A percentile compares a stretch with the other conserved stretches of the same genome.
Evolutionary conservation across 179 eudicot genomes (phyloP).

Genomic region (Corrigiola litoralis): DNA sequence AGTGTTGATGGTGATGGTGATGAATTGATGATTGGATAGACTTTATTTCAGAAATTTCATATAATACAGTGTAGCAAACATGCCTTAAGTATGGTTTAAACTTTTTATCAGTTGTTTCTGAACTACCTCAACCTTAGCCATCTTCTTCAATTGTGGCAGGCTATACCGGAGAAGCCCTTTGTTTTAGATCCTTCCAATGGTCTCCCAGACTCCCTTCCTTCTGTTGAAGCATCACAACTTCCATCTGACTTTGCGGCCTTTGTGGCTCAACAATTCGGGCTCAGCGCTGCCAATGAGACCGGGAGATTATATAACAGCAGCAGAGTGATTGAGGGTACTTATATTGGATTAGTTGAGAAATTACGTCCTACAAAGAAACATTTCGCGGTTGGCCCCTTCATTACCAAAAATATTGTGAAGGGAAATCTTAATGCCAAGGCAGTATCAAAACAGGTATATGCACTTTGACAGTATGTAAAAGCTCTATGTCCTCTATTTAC

Average conservation of each 20-base stretch:
- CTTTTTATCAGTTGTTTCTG: too few species aligned
- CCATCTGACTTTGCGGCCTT: background rate
- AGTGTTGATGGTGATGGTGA: too few species aligned
- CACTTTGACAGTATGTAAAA: too few species aligned
- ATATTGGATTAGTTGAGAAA: constrained; percentile 12
- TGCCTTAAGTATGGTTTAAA: too few species aligned
- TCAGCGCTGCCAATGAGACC: background rate
- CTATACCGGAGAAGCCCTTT: constrained; percentile 7
- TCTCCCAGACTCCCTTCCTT: constrained; percentile 2
- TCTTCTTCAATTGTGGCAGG: background rate
- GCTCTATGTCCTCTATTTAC: too few species aligned
- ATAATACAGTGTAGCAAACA: too few species aligned
- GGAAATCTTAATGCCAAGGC: too few species aligned
- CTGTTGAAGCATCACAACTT: background rate
- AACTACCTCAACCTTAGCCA: background rate
- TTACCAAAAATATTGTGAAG: background rate
- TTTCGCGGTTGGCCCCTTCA: constrained; percentile 9
- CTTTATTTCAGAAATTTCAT: too few species aligned
- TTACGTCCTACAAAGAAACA: constrained; percentile 6
- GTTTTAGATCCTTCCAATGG: constrained; percentile 1
- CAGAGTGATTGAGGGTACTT: constrained; percentile 5
- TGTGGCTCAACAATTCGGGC: background rate
- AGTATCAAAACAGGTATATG: background rate
- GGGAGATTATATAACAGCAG: background rate
- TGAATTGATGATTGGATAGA: too few species aligned